These are phyloP conservation scores for Tritrichomonas musculus DNA, from an alignment of 208 protist species.

Conservation along the genomic window DNA sequence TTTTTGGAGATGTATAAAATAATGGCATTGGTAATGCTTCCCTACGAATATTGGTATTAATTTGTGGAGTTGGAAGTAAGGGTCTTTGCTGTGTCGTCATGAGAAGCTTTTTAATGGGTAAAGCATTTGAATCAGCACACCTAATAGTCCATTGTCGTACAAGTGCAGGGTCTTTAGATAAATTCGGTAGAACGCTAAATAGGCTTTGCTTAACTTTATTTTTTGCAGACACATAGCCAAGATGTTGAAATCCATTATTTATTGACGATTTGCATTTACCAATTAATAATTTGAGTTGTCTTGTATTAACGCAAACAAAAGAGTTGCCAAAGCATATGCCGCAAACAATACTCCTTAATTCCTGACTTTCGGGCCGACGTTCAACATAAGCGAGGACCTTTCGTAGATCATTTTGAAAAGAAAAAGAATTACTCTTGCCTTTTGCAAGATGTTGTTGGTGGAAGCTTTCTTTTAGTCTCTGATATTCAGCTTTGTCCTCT, in stretches of 20 bases:
- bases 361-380: not conserved
- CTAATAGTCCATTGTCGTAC: not conserved
- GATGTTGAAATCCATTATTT: not conserved
- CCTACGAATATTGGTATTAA: too few relatives aligned
- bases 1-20: too few relatives aligned
- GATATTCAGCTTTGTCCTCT: not conserved
- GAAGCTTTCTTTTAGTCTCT: not conserved
- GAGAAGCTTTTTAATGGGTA: too few relatives aligned
- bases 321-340: not conserved
- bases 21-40: too few relatives aligned
- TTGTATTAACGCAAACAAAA: not conserved
- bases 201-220: not conserved
- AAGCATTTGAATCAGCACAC: not conserved
- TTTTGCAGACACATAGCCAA: not conserved
- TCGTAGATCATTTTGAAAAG: not conserved
- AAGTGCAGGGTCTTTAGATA: not conserved
- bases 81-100: too few relatives aligned
- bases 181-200: not conserved
- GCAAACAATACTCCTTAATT: not conserved
- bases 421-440: not conserved
- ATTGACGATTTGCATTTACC: not conserved
- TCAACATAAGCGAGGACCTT: not conserved
- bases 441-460: not conserved
- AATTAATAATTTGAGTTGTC: not conserved
- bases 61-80: too few relatives aligned